Conservation (phyloP, 345 rosid species). For the Hypericum perforatum region DNA sequence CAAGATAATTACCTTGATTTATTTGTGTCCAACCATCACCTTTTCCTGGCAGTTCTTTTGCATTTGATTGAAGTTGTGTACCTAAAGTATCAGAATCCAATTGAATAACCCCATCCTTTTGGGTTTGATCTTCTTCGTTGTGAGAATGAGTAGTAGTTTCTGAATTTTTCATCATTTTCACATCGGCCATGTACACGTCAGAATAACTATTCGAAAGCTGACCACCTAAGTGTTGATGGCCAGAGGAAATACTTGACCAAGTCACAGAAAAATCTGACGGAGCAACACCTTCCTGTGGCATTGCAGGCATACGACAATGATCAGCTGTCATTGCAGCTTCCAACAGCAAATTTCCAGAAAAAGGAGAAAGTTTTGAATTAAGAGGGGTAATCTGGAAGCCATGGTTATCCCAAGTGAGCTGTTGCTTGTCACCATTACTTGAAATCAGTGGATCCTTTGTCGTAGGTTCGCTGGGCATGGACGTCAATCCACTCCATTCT, state of each 20-base stretch:
- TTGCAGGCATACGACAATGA: not conserved
- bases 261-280: too few relatives aligned
- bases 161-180: constrained; percentile 25
- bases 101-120: constrained; percentile 24
- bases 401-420: constrained; percentile 27
- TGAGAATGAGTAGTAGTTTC: constrained; percentile 31
- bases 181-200: constrained; percentile 24
- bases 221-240: too few relatives aligned
- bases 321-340: constrained; percentile 13
- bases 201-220: constrained; percentile 18
- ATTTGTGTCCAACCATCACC: constrained; percentile 15
- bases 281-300: too few relatives aligned
- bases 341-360: constrained; percentile 5
- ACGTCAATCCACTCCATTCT: constrained; percentile 43
- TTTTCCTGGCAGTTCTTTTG: constrained; percentile 33
- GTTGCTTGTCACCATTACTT: constrained; percentile 28
- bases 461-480: constrained; percentile 24
- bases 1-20: constrained; percentile 15
- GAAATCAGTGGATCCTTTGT: constrained; percentile 19
- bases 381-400: constrained; percentile 15
- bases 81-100: constrained; percentile 25
- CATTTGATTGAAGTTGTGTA: constrained; percentile 24
- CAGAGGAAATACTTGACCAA: too few relatives aligned
- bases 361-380: constrained; percentile 20
- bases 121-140: constrained; percentile 31